Evolutionary conservation across 495 filamentous ascomycete species (phyloP).

Genomic region (Podospora didyma): DNA sequence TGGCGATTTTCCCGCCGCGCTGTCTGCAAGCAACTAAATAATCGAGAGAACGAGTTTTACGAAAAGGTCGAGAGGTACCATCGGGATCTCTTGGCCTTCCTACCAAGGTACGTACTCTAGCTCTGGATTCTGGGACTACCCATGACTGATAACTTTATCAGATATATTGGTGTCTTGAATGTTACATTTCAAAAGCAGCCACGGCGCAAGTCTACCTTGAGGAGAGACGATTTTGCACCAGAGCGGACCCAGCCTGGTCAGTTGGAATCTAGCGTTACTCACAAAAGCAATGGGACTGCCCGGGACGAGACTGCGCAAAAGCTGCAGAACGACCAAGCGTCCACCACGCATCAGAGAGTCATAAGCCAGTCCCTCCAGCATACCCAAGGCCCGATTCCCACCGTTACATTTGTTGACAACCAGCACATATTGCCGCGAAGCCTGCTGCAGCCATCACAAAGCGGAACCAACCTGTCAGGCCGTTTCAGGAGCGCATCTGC

Average conservation of each 20-base stretch:
- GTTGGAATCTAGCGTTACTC: conserved; percentile 2
- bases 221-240: conserved; percentile 34
- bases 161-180: conserved; percentile 96
- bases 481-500: conserved; percentile 37
- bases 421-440: conserved; percentile 89
- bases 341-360: conserved; percentile 49
- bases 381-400: conserved; percentile 59
- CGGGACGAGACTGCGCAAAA: conserved; percentile 8
- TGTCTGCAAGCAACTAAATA: conserved; percentile 97
- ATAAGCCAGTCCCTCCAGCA: conserved; percentile 71
- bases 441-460: conserved; percentile 49
- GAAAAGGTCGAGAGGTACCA: conserved; percentile 89
- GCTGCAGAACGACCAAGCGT: conserved; percentile 1
- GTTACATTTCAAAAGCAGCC: conserved; percentile 88
- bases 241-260: conserved; percentile 14
- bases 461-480: conserved; percentile 11
- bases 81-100: conserved; percentile 81
- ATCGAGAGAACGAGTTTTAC: conserved; percentile 96
- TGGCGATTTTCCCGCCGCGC: conserved; percentile 93
- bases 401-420: conserved; percentile 94
- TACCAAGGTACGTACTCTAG: conserved; percentile 71
- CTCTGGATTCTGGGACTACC: not conserved
- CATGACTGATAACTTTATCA: conserved; percentile 25
- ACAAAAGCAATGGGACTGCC: conserved; percentile 14
- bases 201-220: conserved; percentile 58